phyloP scores from a whole-genome alignment of 2,329 filamentous ascomycete genomes.

The Aspergillus nomiae region DNA sequence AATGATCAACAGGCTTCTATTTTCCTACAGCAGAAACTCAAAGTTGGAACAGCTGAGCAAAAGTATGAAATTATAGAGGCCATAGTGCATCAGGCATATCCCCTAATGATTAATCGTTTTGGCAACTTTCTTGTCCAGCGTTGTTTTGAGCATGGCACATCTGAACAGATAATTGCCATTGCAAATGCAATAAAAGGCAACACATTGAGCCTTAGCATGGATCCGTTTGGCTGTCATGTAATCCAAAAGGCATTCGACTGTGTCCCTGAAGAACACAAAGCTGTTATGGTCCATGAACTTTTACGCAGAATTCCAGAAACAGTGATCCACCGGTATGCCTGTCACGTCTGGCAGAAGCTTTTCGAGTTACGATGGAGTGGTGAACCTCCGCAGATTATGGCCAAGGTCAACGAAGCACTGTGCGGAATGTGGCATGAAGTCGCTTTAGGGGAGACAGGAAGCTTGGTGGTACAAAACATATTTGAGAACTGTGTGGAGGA shows the following conservation, averaged over 20 bases:
- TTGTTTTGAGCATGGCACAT: constrained; percentile 96
- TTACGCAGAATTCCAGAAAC: constrained; percentile 95
- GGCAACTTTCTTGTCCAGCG: constrained; percentile 98
- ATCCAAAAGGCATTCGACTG: constrained; percentile 98
- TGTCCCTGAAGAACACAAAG: constrained; percentile 96
- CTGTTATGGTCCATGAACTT: constrained; percentile 97
- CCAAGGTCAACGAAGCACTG: constrained; percentile 92
- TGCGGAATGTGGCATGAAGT: constrained; percentile 99
- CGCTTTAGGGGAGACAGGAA: constrained; percentile 93
- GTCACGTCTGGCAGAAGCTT: constrained; percentile 99
- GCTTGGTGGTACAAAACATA: constrained; percentile 97
- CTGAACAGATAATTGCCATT: constrained; percentile 92
- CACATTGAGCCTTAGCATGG: constrained; percentile 93
- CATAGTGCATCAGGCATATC: constrained; percentile 92
- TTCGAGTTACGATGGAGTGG: constrained; percentile 97
- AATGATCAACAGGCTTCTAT: constrained; percentile 99
- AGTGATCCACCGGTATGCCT: constrained; percentile 97
- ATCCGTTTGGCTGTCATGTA: constrained; percentile 96
- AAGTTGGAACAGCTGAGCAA: constrained; percentile 90
- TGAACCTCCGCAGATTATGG: constrained; percentile 96
- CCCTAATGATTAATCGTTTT: constrained; percentile 97
- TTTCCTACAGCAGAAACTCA: constrained; percentile 98
- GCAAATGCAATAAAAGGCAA: constrained; percentile 92
- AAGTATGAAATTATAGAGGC: constrained; percentile 97
- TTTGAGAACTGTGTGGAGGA: constrained; percentile 99